Percentiles rank a stretch among this genome's conserved stretches.
phyloP scores from a whole-genome alignment of 2,329 filamentous ascomycete species.

The Coniochaeta sp. region DNA sequence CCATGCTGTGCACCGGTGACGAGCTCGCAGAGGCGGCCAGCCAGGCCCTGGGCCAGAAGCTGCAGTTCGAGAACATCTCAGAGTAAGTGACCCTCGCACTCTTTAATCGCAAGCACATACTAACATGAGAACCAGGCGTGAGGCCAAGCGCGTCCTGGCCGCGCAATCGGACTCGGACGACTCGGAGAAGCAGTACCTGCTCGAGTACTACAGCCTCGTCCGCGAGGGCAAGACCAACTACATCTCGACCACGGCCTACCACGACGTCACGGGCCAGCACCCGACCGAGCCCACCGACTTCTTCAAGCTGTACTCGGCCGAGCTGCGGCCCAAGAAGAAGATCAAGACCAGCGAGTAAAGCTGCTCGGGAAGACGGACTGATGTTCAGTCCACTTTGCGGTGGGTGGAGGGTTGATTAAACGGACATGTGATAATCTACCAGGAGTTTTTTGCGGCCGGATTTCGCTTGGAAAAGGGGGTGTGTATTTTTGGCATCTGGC shows the following conservation, averaged over 20 bases:
- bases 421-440: no score
- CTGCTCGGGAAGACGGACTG: no score
- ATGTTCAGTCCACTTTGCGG: no score
- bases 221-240: conserved; percentile 48
- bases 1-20: conserved; percentile 36
- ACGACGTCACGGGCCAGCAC: conserved; percentile 37
- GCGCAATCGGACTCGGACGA: conserved; percentile 26
- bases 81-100: conserved; percentile 31
- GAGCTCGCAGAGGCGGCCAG: conserved; percentile 39
- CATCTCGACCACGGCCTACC: conserved; percentile 41
- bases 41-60: conserved; percentile 31
- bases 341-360: conserved; percentile 9
- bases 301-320: conserved; percentile 36
- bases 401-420: no score
- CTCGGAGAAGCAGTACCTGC: conserved; percentile 37
- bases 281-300: conserved; percentile 40
- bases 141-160: conserved; percentile 25
- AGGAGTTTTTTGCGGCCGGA: no score
- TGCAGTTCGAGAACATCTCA: conserved; percentile 39
- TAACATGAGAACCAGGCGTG: conserved; percentile 12
- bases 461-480: no score
- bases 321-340: conserved; percentile 30
- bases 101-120: conserved; percentile 2
- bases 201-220: conserved; percentile 46
- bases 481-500: no score